These are phyloP conservation scores for Penicillium parvum DNA, from an alignment of 495 filamentous ascomycete species.

Conservation along the genomic window DNA sequence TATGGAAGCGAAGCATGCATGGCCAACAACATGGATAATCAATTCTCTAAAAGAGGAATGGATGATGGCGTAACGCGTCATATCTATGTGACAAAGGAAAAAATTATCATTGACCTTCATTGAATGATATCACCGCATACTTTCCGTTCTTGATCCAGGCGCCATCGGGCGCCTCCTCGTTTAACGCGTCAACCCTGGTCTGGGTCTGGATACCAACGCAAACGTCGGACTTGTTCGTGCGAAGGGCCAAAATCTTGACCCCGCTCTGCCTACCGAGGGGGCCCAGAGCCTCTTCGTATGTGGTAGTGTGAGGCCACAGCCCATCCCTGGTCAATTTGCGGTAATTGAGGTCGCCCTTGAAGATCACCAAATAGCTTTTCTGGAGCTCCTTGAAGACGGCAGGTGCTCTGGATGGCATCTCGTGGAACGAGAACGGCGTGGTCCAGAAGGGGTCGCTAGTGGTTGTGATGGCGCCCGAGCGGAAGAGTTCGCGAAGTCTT, in stretches of 20 bases:
- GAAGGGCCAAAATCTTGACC: constrained; percentile 65
- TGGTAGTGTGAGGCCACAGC: constrained; percentile 71
- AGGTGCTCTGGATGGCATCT: constrained; percentile 56
- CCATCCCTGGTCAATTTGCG: constrained; percentile 77
- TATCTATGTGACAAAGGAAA: constrained; percentile 3
- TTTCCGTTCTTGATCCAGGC: constrained; percentile 88
- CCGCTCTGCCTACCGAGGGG: constrained; percentile 67
- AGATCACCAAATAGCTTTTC: constrained; percentile 69
- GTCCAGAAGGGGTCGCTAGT: constrained; percentile 79
- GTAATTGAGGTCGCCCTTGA: constrained; percentile 89
- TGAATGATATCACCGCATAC: constrained; percentile 83
- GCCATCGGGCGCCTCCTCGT: constrained; percentile 57
- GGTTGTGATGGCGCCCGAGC: constrained; percentile 63
- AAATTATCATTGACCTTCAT: constrained; percentile 52
- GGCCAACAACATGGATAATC: constrained; percentile 10
- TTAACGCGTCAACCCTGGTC: constrained; percentile 58
- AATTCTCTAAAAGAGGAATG: constrained; percentile 11
- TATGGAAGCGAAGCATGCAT: constrained; percentile 10
- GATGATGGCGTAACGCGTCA: constrained; percentile 1
- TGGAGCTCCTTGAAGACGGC: constrained; percentile 64
- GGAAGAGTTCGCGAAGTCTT: constrained; percentile 62
- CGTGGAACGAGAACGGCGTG: constrained; percentile 67
- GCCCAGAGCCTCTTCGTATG: constrained; percentile 73
- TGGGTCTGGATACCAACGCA: constrained; percentile 74
- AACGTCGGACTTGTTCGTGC: constrained; percentile 85